These are phyloP conservation scores for Fusarium siculi DNA, from an alignment of 2,329 filamentous ascomycete genomes.

Conservation along the genomic window DNA sequence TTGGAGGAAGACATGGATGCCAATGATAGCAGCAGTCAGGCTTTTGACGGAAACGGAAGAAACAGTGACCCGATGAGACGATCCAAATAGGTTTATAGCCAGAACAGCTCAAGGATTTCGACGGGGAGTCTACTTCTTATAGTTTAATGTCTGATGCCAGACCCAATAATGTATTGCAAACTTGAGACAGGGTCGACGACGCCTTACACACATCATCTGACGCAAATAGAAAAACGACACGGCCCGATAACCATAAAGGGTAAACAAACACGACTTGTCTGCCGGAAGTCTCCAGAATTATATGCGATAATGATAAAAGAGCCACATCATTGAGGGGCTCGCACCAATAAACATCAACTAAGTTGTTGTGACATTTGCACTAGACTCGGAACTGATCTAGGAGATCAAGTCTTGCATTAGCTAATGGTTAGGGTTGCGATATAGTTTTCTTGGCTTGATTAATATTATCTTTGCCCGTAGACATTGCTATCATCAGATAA, in stretches of 20 bases:
- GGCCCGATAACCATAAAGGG: background rate
- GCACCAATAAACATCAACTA: constrained; percentile 17
- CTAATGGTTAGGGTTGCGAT: background rate
- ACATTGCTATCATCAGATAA: background rate
- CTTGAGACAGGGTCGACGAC: background rate
- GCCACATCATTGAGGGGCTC: constrained; percentile 6
- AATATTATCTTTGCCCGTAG: background rate
- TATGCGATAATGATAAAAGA: background rate
- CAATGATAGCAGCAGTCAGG: too few species aligned
- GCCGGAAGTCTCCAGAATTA: background rate
- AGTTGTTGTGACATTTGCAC: background rate
- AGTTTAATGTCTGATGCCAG: background rate
- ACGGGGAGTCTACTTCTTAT: background rate
- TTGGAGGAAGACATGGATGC: constrained; percentile 4
- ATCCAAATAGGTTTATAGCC: rapidly evolving
- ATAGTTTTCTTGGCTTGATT: background rate
- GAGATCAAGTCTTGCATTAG: constrained; percentile 14
- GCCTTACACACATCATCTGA: background rate
- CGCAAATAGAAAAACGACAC: background rate
- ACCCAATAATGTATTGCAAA: background rate
- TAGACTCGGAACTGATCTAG: constrained; percentile 5
- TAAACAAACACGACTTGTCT: background rate
- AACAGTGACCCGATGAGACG: too few species aligned
- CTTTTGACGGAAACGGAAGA: background rate
- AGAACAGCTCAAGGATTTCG: background rate